Evolutionary conservation across 1,284 basidiomycete species (phyloP).

Genomic region (Cystobasidium sp.): DNA sequence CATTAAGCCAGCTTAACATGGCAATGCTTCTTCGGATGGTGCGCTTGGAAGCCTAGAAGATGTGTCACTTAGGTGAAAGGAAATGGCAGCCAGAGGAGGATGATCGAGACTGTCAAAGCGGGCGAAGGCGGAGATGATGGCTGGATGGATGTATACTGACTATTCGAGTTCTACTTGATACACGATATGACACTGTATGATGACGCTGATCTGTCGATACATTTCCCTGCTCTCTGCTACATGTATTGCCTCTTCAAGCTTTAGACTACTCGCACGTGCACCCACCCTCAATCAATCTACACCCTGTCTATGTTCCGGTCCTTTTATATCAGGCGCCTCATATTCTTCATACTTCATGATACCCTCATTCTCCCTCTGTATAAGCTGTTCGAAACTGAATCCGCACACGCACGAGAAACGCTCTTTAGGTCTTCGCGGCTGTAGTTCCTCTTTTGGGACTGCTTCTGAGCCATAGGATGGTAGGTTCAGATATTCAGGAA

Average conservation of each 20-base stretch:
- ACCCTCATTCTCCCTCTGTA: constrained; percentile 28
- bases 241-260: too few species aligned
- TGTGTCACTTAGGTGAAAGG: too few species aligned
- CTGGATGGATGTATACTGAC: too few species aligned
- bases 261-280: too few species aligned
- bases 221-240: too few species aligned
- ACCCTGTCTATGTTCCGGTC: constrained; percentile 13
- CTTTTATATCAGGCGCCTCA: constrained; percentile 17
- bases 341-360: constrained; percentile 6
- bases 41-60: too few species aligned
- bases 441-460: constrained; percentile 17
- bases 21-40: background rate
- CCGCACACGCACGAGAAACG: constrained; percentile 22
- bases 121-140: too few species aligned
- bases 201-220: too few species aligned
- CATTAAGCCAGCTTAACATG: constrained; percentile 23
- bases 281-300: background rate
- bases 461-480: constrained; percentile 17
- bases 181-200: too few species aligned
- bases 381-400: constrained; percentile 16
- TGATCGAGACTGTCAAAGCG: background rate
- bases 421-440: constrained; percentile 17
- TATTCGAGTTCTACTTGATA: too few species aligned
- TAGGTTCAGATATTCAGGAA: constrained; percentile 30
- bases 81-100: background rate